Conservation (phyloP, 495 filamentous ascomycete species). For the Aspergillus haitiensis region DNA sequence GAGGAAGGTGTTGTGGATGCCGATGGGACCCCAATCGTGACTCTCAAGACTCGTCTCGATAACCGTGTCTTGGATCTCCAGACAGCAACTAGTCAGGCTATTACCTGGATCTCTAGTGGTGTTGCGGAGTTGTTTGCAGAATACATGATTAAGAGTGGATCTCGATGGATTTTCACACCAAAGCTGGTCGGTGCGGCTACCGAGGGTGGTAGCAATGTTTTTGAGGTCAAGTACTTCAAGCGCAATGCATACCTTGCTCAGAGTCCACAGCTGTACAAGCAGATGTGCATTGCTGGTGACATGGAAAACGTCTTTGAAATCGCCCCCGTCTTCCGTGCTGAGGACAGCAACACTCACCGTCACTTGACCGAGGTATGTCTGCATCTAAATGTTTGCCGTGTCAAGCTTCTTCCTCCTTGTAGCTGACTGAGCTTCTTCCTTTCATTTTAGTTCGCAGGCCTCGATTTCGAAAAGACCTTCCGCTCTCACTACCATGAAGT, state of each 20-base stretch:
- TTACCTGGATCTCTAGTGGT: slow-evolving; percentile 77
- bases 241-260: slow-evolving; percentile 84
- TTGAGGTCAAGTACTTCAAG: slow-evolving; percentile 89
- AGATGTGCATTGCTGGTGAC: slow-evolving; percentile 92
- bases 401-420: slow-evolving; percentile 1
- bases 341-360: slow-evolving; percentile 93
- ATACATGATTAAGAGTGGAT: slow-evolving; percentile 72
- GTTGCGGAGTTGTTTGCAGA: slow-evolving; percentile 78
- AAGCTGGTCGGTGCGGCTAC: slow-evolving; percentile 88
- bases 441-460: slow-evolving; percentile 70
- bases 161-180: slow-evolving; percentile 86
- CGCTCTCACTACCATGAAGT: slow-evolving; percentile 87
- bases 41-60: slow-evolving; percentile 74
- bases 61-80: slow-evolving; percentile 91
- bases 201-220: slow-evolving; percentile 92
- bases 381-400: too few species aligned
- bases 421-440: slow-evolving; percentile 7
- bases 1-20: slow-evolving; percentile 47
- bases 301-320: slow-evolving; percentile 87
- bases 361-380: slow-evolving; percentile 83
- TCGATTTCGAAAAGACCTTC: slow-evolving; percentile 98
- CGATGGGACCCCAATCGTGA: slow-evolving; percentile 61
- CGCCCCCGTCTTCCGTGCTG: slow-evolving; percentile 90
- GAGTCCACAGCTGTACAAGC: slow-evolving; percentile 95
- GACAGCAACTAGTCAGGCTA: slow-evolving; percentile 83